Conservation (phyloP, 129 eudicot genomes). For the Smallanthus sonchifolius region DNA sequence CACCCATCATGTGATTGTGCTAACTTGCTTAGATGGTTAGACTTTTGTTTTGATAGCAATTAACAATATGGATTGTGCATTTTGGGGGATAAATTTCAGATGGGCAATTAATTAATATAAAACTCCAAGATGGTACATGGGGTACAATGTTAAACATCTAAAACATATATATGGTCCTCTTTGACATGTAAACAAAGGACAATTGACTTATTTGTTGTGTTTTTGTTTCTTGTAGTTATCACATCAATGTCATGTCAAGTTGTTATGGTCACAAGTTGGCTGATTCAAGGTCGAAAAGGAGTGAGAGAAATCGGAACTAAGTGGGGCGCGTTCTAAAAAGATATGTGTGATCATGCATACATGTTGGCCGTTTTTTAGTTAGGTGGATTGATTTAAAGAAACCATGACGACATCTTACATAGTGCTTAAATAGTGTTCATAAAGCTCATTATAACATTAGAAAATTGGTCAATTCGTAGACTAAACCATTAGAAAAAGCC, state of each 20-base stretch:
- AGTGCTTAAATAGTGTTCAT: neutral
- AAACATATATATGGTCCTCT: neutral
- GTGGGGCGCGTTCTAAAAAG: neutral
- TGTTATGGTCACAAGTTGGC: neutral
- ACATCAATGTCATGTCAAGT: constrained; percentile 11
- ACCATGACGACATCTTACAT: neutral
- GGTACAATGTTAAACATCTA: neutral
- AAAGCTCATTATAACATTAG: neutral
- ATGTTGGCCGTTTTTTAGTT: neutral
- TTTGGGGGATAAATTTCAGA: neutral
- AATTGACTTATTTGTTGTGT: neutral
- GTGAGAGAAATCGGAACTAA: neutral
- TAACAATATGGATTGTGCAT: neutral
- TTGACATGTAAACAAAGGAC: neutral
- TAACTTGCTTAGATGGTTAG: neutral
- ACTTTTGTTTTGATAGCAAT: neutral
- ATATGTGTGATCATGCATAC: neutral
- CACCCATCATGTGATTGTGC: constrained; percentile 8
- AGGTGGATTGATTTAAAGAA: neutral
- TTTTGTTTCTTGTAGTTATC: neutral
- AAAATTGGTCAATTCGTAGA: neutral
- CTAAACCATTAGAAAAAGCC: constrained; percentile 6
- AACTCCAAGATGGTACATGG: neutral
- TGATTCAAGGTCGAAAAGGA: neutral
- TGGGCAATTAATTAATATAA: neutral